Evolutionary conservation across 2,329 filamentous ascomycete species (phyloP).

Genomic region (Ceratocystis variospora): DNA sequence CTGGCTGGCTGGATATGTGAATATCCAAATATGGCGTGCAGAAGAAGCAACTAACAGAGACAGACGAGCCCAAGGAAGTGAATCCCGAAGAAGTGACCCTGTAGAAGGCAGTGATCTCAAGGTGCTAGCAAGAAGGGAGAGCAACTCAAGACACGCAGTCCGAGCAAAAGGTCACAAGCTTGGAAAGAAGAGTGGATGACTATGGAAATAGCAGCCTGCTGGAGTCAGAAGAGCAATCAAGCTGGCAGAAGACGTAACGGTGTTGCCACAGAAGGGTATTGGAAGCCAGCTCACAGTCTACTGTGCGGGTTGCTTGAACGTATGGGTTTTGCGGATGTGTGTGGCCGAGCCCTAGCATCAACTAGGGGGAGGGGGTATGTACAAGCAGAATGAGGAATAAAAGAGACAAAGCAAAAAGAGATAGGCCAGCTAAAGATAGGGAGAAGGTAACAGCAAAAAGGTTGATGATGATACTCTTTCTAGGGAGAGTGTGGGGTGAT

Average conservation of each 20-base stretch:
- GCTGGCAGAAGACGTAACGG: background rate
- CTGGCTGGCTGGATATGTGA: background rate
- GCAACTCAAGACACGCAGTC: background rate
- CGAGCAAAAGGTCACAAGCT: background rate
- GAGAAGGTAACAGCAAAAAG: background rate
- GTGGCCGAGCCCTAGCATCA: too few relatives aligned
- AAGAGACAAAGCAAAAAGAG: background rate
- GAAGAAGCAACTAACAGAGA: background rate
- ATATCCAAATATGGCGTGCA: background rate
- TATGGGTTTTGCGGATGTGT: too few relatives aligned
- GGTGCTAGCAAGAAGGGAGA: background rate
- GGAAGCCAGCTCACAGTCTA: background rate
- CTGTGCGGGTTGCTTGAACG: background rate
- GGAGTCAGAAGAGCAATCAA: background rate
- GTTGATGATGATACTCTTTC: background rate
- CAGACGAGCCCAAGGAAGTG: slow-evolving; percentile 16
- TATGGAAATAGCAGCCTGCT: background rate
- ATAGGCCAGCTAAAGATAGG: slow-evolving; percentile 1
- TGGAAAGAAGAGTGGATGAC: background rate
- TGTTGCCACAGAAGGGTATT: background rate
- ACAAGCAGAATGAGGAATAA: background rate
- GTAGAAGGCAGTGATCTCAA: background rate
- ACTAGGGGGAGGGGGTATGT: too few relatives aligned
- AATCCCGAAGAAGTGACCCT: background rate
- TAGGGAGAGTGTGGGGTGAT: background rate